Evolutionary conservation across 1,284 basidiomycete genomes (phyloP).

Genomic region (Papiliotrema terrestris): DNA sequence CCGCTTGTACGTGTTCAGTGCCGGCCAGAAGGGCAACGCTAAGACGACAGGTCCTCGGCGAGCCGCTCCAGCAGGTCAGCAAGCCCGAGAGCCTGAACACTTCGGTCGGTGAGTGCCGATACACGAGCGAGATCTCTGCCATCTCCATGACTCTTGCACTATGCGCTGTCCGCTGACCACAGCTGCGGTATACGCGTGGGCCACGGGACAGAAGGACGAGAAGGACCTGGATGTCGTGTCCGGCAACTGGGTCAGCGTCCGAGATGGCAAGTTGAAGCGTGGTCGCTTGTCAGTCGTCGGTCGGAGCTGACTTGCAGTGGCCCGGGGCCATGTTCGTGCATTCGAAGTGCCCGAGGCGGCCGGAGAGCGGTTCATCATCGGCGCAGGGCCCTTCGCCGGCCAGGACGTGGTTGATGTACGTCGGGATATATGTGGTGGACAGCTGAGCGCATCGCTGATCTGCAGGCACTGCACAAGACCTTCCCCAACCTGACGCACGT

Average conservation of each 20-base stretch:
- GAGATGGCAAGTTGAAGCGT: slow-evolving; percentile 43
- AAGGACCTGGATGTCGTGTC: slow-evolving; percentile 36
- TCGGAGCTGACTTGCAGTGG: slow-evolving; percentile 45
- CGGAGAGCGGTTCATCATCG: slow-evolving; percentile 59
- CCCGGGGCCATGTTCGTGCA: slow-evolving; percentile 58
- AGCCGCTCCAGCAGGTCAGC: slow-evolving; percentile 56
- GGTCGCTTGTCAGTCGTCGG: background rate
- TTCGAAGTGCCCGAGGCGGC: slow-evolving; percentile 58
- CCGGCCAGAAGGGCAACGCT: no score
- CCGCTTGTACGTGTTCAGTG: slow-evolving; percentile 47
- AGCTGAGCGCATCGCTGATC: background rate
- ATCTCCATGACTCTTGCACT: background rate
- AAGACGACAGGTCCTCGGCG: slow-evolving; percentile 42
- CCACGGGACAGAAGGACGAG: slow-evolving; percentile 48
- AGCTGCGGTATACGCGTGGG: slow-evolving; percentile 46
- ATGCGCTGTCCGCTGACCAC: slow-evolving; percentile 5
- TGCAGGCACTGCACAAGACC: slow-evolving; percentile 20
- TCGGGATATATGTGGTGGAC: background rate
- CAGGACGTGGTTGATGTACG: slow-evolving; percentile 34
- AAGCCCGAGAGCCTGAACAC: slow-evolving; percentile 56
- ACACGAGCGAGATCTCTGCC: no score
- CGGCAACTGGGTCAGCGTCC: slow-evolving; percentile 59
- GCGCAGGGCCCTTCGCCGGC: slow-evolving; percentile 42
- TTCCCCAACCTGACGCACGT: slow-evolving; percentile 25
- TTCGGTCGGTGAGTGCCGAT: slow-evolving; percentile 49